These are phyloP conservation scores for Arachis hypogaea DNA, from an alignment of 306 rosid species.

Conservation along the genomic window DNA sequence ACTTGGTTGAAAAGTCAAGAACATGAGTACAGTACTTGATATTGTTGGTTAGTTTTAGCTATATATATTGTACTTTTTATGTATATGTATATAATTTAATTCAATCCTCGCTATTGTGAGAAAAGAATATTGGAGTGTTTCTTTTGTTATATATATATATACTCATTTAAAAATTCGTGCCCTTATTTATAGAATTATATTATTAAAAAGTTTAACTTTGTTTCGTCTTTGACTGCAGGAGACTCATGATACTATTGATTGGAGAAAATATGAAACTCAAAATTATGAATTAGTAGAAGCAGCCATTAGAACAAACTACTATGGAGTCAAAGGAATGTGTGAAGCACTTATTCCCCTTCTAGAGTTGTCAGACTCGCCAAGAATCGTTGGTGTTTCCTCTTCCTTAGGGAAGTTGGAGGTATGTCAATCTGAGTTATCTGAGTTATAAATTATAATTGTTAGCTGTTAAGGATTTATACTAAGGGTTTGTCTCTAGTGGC, in stretches of 20 bases:
- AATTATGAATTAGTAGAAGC: slow-evolving; percentile 41
- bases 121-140: slow-evolving; percentile 1
- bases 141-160: slow-evolving; percentile 1
- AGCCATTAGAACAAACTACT: slow-evolving; percentile 48
- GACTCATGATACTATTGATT: not conserved
- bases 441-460: too few relatives aligned
- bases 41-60: not conserved
- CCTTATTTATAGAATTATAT: not conserved
- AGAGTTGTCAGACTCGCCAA: slow-evolving; percentile 53
- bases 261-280: not conserved
- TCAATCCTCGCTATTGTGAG: not conserved
- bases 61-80: not conserved
- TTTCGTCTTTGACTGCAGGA: slow-evolving; percentile 23
- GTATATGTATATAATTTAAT: not conserved
- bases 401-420: slow-evolving; percentile 35
- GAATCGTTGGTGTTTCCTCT: slow-evolving; percentile 57
- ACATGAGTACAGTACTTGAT: not conserved
- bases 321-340: slow-evolving; percentile 50
- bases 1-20: not conserved
- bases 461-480: too few relatives aligned
- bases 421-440: not conserved
- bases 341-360: slow-evolving; percentile 55
- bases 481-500: too few relatives aligned
- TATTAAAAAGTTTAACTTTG: not conserved
- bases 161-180: slow-evolving; percentile 3